phyloP scores from a whole-genome alignment of 176 grass and related monocot genomes.

The Lolium perenne region DNA sequence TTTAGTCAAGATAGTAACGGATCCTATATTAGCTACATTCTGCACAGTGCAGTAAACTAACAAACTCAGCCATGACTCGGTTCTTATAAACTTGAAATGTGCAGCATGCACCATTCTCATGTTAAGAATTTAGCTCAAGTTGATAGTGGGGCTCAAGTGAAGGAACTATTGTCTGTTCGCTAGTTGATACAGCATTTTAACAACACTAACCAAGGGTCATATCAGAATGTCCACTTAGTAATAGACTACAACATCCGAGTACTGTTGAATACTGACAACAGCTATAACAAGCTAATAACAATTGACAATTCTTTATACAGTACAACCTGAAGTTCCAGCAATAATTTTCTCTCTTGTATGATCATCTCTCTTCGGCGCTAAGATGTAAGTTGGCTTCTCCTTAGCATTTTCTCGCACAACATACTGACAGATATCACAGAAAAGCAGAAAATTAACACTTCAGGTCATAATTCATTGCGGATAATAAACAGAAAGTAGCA shows the following conservation, averaged over 20 bases:
- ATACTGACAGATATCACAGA: slow-evolving; percentile 58
- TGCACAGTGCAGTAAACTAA: background rate
- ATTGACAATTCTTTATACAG: slow-evolving; percentile 44
- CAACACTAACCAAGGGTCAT: background rate
- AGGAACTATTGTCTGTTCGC: background rate
- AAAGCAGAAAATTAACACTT: slow-evolving; percentile 38
- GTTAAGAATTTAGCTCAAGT: background rate
- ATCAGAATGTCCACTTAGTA: slow-evolving; percentile 15
- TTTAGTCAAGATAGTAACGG: slow-evolving; percentile 26
- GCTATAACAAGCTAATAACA: slow-evolving; percentile 29
- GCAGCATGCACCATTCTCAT: background rate
- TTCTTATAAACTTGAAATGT: background rate
- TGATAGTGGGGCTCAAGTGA: background rate
- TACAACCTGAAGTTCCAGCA: slow-evolving; percentile 54
- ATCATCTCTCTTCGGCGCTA: slow-evolving; percentile 82
- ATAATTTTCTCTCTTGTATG: slow-evolving; percentile 57
- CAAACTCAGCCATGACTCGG: background rate
- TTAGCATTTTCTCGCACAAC: slow-evolving; percentile 73
- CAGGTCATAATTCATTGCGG: slow-evolving; percentile 3
- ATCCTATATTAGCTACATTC: slow-evolving; percentile 13
- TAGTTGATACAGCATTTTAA: slow-evolving; percentile 47
- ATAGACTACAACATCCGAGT: background rate
- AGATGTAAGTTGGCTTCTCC: slow-evolving; percentile 86
- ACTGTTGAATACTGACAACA: slow-evolving; percentile 19
- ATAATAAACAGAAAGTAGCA: slow-evolving; percentile 16